Base-by-base conservation (phyloP, 1,284 basidiomycete species). In the Cutaneotrichosporon dermatis region DNA sequence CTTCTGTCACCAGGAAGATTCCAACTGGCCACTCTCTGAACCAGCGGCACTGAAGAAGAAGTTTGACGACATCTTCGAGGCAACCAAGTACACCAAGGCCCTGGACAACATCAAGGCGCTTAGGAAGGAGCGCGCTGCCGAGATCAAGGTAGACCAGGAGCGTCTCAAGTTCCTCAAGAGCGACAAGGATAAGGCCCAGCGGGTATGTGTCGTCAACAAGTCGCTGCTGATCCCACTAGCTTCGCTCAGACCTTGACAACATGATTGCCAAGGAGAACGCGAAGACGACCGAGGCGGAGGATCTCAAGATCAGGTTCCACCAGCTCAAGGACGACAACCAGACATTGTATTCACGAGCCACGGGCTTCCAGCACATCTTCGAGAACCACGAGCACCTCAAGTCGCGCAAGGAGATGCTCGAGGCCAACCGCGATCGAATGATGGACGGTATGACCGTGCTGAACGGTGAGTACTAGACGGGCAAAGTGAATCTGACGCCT, bases 1-100 rank as follows among this genome's bases (percentile, higher is more conserved):
- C 62, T 99, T 99, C 73, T 99, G 96, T 77, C 96, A 99, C 77
- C 96, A 99, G 79, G 96, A 99, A 72, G 96, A 99, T 60, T 94
- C 92, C 0, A 97, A 93, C 71, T 99, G 96, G 96, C 96, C 96
- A 0, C 82, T 99, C 11, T 84, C 93, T 0, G 96, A 99, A 70
- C 90, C 95, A 0, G 82, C 90, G 0, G 84, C 86, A 1, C 79
- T 99, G 44, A 99, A 99, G 82, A 98, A 97, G 83, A 96, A 96
- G 76, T 98, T 96, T 66, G 96, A 99, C 70, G 96, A 99, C 71
- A 99, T 99, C 65, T 99, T 99, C 68, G 96, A 99, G 76, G 96
- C 96, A 1, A 99, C 95, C 2, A 88, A 88, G 90, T 97, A 95
- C 73, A 98, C 95, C 1, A 99, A 99, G 74, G 96, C 96, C 1